Conservation (phyloP, 2,329 filamentous ascomycete genomes). For the Aaosphaeria pasadenensis region DNA sequence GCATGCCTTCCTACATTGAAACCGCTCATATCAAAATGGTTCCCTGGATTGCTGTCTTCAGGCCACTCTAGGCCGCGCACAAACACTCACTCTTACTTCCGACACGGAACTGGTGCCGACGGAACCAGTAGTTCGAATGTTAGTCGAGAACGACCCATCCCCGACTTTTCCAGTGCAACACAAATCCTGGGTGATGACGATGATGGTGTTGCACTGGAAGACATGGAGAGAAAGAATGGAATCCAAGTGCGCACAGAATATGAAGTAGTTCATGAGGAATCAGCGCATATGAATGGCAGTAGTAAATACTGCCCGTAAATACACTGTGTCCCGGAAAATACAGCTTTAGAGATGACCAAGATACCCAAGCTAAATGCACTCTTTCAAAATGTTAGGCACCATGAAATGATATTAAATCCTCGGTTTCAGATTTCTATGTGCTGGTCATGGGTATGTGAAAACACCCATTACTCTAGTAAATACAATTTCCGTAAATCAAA, state of each 20-base stretch:
- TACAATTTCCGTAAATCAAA: too few relatives aligned
- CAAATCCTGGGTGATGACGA: background rate
- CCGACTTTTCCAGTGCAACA: background rate
- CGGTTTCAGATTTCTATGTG: too few relatives aligned
- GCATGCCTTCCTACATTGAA: slow-evolving; percentile 8
- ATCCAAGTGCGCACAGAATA: background rate
- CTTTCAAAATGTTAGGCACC: too few relatives aligned
- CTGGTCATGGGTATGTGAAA: too few relatives aligned
- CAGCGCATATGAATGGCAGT: background rate
- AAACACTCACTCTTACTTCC: slow-evolving; percentile 1
- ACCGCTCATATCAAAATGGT: slow-evolving; percentile 2
- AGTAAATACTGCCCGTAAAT: too few relatives aligned
- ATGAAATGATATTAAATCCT: too few relatives aligned
- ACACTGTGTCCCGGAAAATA: too few relatives aligned
- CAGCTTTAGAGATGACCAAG: too few relatives aligned
- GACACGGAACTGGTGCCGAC: slow-evolving; percentile 1
- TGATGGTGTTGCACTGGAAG: background rate
- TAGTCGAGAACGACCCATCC: background rate
- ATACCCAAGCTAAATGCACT: too few relatives aligned
- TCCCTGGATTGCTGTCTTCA: slow-evolving; percentile 1
- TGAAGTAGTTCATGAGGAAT: background rate
- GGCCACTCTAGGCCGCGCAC: background rate
- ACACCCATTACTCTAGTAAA: too few relatives aligned
- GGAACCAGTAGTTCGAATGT: background rate
- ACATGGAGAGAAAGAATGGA: background rate